Evolutionary conservation across 2,329 filamentous ascomycete genomes (phyloP).

Genomic region (Sodiomyces alkalinus): DNA sequence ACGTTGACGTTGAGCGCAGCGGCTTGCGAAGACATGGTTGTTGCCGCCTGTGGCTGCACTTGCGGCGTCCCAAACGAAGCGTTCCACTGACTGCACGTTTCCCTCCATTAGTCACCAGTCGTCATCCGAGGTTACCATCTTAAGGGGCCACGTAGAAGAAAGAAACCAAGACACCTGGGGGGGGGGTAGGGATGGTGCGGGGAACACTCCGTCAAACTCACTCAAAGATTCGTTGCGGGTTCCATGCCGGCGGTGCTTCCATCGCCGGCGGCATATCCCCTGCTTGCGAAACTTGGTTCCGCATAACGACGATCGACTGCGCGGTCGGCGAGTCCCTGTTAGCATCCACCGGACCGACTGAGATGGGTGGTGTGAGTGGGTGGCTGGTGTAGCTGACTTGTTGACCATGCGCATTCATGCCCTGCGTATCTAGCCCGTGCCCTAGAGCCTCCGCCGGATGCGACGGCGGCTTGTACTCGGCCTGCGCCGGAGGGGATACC

Average conservation of each 20-base stretch:
- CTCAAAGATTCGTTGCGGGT: conserved; percentile 81
- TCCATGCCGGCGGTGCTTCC: conserved; percentile 57
- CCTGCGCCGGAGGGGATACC: conserved; percentile 43
- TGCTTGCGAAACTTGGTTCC: conserved; percentile 38
- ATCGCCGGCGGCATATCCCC: conserved; percentile 38
- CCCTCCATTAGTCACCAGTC: conserved; percentile 14
- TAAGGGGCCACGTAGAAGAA: not conserved
- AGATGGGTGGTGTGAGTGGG: conserved; percentile 70
- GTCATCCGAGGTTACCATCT: not conserved
- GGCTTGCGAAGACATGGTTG: conserved; percentile 27
- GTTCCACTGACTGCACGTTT: conserved; percentile 80
- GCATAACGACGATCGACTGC: conserved; percentile 59
- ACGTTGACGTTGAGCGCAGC: conserved; percentile 38
- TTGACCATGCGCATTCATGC: conserved; percentile 29
- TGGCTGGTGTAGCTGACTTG: conserved; percentile 55
- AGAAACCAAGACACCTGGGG: no score
- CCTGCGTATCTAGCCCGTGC: conserved; percentile 36
- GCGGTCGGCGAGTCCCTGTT: conserved; percentile 64
- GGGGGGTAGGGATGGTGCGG: no score
- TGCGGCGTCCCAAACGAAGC: conserved; percentile 71
- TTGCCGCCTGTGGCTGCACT: conserved; percentile 26
- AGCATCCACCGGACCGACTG: conserved; percentile 53
- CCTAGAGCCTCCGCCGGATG: conserved; percentile 33
- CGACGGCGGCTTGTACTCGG: conserved; percentile 29
- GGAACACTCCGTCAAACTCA: no score